Percentiles rank a stretch among this genome's conserved stretches.
These are phyloP conservation scores for Nelumbo lutea DNA, from an alignment of 164 flowering plant species.

Conservation along the genomic window DNA sequence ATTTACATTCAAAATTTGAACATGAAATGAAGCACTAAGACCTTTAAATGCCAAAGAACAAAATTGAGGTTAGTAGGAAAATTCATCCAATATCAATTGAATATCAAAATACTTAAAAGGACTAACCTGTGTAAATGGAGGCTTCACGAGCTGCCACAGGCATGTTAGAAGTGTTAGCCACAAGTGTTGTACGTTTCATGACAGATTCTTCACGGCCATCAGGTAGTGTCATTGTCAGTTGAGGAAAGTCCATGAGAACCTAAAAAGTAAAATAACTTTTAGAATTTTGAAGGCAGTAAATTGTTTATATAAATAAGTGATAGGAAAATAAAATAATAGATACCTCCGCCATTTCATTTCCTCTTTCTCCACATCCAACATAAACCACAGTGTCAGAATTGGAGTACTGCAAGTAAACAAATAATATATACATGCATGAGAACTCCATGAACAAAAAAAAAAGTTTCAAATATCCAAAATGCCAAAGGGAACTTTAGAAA, in stretches of 20 bases:
- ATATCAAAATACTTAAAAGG: no score
- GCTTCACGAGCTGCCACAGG: slow-evolving; percentile 99
- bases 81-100: no score
- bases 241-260: slow-evolving; percentile 99
- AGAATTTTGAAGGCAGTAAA: slow-evolving; percentile 1
- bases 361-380: slow-evolving; percentile 99
- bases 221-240: slow-evolving; percentile 99
- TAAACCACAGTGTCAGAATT: slow-evolving; percentile 98
- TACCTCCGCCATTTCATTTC: slow-evolving; percentile 99
- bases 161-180: slow-evolving; percentile 99
- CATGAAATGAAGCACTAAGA: no score
- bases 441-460: not conserved
- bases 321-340: slow-evolving; percentile 5
- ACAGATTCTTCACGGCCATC: slow-evolving; percentile 99
- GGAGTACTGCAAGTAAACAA: slow-evolving; percentile 70
- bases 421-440: slow-evolving; percentile 4
- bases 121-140: slow-evolving; percentile 91
- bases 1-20: no score
- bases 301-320: not conserved
- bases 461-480: slow-evolving; percentile 2
- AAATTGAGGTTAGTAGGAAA: no score
- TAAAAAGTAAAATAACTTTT: slow-evolving; percentile 13
- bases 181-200: slow-evolving; percentile 99
- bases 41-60: no score
- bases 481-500: not conserved